These are phyloP conservation scores for Sclerotinia borealis DNA, from an alignment of 2,329 filamentous ascomycete species.

Conservation along the genomic window DNA sequence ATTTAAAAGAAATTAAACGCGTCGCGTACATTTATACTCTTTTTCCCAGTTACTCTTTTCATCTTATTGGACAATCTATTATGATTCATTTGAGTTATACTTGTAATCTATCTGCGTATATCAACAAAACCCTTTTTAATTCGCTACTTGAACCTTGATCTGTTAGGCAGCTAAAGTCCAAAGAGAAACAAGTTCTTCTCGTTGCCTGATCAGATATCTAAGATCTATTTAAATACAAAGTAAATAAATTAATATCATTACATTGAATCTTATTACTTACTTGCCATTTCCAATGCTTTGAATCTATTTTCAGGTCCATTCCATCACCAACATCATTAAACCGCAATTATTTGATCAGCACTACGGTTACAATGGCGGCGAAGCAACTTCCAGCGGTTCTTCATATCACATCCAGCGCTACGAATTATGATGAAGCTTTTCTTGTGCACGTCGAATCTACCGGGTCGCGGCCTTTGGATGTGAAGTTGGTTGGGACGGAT, in stretches of 20 bases:
- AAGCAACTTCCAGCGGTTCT: slow-evolving; percentile 37
- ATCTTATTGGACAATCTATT: neutral
- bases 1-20: neutral
- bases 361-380: slow-evolving; percentile 16
- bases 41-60: no score
- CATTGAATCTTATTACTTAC: neutral
- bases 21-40: neutral
- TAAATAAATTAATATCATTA: neutral
- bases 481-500: slow-evolving; percentile 64
- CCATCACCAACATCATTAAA: slow-evolving; percentile 1
- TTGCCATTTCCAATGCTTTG: neutral
- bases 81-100: no score
- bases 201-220: no score
- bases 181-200: no score
- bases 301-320: slow-evolving; percentile 1
- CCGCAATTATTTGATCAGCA: neutral
- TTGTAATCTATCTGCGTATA: no score
- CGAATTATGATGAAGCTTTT: slow-evolving; percentile 43
- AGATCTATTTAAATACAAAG: neutral
- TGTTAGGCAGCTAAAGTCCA: no score
- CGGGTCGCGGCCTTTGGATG: slow-evolving; percentile 49
- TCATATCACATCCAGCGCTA: slow-evolving; percentile 42
- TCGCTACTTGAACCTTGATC: no score
- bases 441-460: slow-evolving; percentile 53
- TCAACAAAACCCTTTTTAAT: no score